phyloP scores from a whole-genome alignment of 1,284 basidiomycete species.

The Trichosporon sp. region DNA sequence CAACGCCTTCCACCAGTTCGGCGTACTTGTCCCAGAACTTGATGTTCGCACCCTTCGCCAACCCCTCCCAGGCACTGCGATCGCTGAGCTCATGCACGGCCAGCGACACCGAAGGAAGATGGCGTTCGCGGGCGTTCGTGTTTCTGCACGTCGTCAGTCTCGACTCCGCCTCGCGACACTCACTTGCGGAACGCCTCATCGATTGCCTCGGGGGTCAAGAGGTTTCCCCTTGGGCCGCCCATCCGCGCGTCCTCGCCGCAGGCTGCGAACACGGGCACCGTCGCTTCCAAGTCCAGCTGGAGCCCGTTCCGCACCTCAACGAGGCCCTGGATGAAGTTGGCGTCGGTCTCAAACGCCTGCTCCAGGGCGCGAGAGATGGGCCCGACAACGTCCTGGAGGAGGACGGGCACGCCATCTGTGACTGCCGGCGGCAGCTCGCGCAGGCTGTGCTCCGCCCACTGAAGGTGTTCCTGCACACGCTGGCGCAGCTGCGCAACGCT shows the following conservation, averaged over 20 bases:
- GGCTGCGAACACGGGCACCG: background rate
- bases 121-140: background rate
- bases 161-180: background rate
- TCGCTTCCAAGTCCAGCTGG: background rate
- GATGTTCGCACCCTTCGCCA: background rate
- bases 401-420: background rate
- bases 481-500: background rate
- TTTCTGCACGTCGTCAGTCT: background rate
- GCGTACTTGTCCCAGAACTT: background rate
- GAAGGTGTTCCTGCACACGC: background rate
- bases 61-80: background rate
- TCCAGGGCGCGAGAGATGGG: background rate
- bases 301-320: background rate
- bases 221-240: too few relatives aligned
- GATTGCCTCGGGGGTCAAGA: background rate
- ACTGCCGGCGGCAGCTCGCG: background rate
- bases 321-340: background rate
- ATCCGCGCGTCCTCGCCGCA: background rate
- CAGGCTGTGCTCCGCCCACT: background rate
- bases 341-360: background rate
- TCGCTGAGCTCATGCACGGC: background rate
- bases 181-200: background rate
- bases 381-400: background rate
- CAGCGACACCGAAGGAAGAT: background rate
- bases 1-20: background rate